Evolutionary conservation across 805 yeast genomes (phyloP).

Genomic region (Kluyveromyces starmeri): DNA sequence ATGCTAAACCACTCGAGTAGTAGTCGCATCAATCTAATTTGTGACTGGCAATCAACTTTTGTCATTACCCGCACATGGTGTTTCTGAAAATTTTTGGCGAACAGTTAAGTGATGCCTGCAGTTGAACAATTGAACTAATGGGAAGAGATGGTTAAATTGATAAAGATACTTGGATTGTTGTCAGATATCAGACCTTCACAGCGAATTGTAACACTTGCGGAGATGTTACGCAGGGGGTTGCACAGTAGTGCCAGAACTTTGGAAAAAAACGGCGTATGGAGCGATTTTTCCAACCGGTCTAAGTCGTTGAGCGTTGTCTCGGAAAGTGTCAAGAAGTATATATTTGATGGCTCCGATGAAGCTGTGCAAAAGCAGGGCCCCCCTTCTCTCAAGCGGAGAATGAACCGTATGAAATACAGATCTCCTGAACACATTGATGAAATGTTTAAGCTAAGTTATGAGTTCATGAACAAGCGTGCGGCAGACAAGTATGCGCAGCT

Average conservation of each 20-base stretch:
- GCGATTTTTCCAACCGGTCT: conserved; percentile 18
- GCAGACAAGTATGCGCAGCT: conserved; percentile 30
- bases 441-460: conserved; percentile 63
- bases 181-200: too few species aligned
- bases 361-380: conserved; percentile 36
- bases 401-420: conserved; percentile 43
- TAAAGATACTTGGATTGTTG: too few species aligned
- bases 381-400: conserved; percentile 36
- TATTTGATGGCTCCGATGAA: conserved; percentile 29
- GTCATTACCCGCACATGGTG: neutral
- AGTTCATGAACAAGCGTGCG: conserved; percentile 43
- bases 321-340: conserved; percentile 20
- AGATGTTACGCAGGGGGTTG: conserved; percentile 19
- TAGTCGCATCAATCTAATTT: too few species aligned
- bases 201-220: too few species aligned
- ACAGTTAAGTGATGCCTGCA: too few species aligned
- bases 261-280: conserved; percentile 22
- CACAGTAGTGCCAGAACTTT: conserved; percentile 11
- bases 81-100: neutral
- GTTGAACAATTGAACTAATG: too few species aligned
- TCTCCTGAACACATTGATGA: conserved; percentile 65
- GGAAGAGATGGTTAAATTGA: too few species aligned
- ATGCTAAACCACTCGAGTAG: too few species aligned
- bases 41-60: too few species aligned
- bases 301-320: conserved; percentile 24